These are phyloP conservation scores for Spathaspora sp. DNA, from an alignment of 805 yeast species.

Conservation along the genomic window DNA sequence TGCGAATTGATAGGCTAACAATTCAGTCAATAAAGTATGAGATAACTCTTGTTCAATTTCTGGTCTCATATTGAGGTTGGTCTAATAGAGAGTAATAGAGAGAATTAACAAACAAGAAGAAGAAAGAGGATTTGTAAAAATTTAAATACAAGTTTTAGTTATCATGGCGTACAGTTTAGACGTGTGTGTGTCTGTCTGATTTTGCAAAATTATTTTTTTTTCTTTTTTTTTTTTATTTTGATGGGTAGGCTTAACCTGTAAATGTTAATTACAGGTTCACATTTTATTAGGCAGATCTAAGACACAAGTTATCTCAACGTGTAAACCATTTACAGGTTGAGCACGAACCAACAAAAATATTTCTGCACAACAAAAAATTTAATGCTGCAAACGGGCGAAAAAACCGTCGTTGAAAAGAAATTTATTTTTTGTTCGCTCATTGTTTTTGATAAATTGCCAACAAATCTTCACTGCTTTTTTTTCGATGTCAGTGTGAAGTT, in stretches of 20 bases:
- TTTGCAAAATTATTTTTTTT: neutral
- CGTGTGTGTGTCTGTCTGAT: neutral
- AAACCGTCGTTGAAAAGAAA: neutral
- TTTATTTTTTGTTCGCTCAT: neutral
- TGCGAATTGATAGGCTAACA: conserved; percentile 97
- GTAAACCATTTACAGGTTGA: neutral
- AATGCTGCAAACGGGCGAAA: neutral
- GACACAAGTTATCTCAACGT: neutral
- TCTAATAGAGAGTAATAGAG: neutral
- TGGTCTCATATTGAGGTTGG: conserved; percentile 59
- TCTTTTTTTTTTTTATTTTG: neutral
- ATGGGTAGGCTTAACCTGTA: neutral
- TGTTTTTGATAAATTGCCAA: neutral
- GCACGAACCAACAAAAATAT: neutral
- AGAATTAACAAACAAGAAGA: neutral
- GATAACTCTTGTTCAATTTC: conserved; percentile 98
- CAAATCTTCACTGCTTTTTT: neutral
- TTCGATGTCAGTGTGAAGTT: neutral
- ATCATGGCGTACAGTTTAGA: neutral
- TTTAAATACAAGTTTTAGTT: neutral
- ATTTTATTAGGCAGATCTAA: no score
- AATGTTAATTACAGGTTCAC: no score
- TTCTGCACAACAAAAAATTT: neutral
- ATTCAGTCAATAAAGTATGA: conserved; percentile 89
- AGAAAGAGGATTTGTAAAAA: neutral